These are phyloP conservation scores for Lactarius hengduanensis DNA, from an alignment of 768 basidiomycete genomes.

Conservation along the genomic window DNA sequence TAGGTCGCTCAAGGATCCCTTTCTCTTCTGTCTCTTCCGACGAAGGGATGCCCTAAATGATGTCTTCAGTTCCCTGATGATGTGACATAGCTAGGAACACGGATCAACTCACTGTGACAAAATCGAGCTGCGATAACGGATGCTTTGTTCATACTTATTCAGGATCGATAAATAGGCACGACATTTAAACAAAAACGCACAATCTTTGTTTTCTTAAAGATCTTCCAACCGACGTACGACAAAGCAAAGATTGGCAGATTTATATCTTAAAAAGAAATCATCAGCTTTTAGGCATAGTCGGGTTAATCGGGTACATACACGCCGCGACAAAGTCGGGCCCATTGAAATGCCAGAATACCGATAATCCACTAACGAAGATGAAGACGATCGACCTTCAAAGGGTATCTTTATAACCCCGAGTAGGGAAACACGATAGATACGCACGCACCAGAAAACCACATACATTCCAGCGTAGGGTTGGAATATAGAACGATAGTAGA, in stretches of 20 bases:
- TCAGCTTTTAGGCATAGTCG: background rate
- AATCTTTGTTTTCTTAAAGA: constrained; percentile 26
- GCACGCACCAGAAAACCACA: constrained; percentile 27
- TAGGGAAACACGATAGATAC: background rate
- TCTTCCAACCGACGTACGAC: constrained; percentile 25
- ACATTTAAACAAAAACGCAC: constrained; percentile 9
- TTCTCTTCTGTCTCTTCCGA: constrained; percentile 27
- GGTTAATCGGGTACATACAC: constrained; percentile 12
- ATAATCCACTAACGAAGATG: constrained; percentile 26
- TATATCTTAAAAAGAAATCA: constrained; percentile 17
- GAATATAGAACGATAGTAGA: constrained; percentile 26
- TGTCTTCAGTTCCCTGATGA: background rate
- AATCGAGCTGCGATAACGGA: constrained; percentile 22
- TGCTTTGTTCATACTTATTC: background rate
- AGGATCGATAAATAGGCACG: background rate
- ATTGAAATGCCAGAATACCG: constrained; percentile 26
- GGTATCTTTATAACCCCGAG: background rate
- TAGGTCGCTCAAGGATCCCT: constrained; percentile 5
- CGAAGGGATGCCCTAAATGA: constrained; percentile 21
- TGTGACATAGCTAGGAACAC: background rate
- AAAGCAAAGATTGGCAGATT: constrained; percentile 25
- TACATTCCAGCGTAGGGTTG: constrained; percentile 29
- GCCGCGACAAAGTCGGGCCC: constrained; percentile 27
- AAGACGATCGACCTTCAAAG: constrained; percentile 23
- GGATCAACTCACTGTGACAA: constrained; percentile 22